Conservation (phyloP, 2,329 filamentous ascomycete species). For the Fusarium avenaceum region DNA sequence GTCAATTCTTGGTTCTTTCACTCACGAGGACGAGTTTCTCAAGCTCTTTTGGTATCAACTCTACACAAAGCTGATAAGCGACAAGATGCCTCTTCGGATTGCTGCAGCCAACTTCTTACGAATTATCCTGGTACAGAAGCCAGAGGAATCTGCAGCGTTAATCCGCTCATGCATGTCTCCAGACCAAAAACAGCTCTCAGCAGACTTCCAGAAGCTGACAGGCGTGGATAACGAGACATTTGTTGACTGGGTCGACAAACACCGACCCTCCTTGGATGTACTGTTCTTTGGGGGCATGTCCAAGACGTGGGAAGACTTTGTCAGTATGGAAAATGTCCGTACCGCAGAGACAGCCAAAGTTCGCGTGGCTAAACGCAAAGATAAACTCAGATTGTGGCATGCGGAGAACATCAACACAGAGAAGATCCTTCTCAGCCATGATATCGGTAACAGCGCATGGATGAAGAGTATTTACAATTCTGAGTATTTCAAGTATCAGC, state of each 20-base stretch:
- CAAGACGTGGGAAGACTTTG: conserved; percentile 89
- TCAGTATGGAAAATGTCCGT: conserved; percentile 81
- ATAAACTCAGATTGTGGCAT: conserved; percentile 86
- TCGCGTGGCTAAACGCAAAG: conserved; percentile 81
- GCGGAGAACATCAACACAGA: conserved; percentile 76
- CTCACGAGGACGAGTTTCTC: conserved; percentile 83
- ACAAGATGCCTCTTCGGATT: conserved; percentile 74
- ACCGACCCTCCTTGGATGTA: conserved; percentile 81
- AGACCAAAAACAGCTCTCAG: conserved; percentile 78
- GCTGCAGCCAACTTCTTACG: conserved; percentile 88
- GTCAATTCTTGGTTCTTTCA: conserved; percentile 83
- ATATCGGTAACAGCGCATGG: conserved; percentile 90
- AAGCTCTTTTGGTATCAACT: conserved; percentile 92
- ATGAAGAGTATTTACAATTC: conserved; percentile 95
- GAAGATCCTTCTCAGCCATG: conserved; percentile 82
- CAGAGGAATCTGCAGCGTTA: conserved; percentile 80
- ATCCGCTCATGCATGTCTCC: conserved; percentile 78
- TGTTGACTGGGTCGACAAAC: conserved; percentile 86
- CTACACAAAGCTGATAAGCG: conserved; percentile 87
- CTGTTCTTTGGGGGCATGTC: conserved; percentile 87
- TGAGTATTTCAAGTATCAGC: conserved; percentile 91
- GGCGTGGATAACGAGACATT: conserved; percentile 92
- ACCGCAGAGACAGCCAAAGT: conserved; percentile 81
- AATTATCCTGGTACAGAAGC: conserved; percentile 94
- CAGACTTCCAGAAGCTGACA: conserved; percentile 85